Conservation (phyloP, 352 stramenopile species). For the Phytopythium delawarense region DNA sequence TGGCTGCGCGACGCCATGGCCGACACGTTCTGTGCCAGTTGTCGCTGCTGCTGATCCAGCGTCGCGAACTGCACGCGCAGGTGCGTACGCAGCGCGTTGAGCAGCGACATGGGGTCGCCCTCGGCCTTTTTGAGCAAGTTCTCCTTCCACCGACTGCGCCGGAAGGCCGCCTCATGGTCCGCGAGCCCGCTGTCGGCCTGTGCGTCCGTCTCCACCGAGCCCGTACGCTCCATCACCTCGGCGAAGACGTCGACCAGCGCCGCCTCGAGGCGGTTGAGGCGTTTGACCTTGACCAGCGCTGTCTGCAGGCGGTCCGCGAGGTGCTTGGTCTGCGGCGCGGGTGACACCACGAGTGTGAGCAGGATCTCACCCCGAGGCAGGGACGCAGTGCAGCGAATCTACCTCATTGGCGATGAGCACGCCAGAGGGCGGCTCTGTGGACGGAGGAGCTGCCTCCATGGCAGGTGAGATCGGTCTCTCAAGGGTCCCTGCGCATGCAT, state of each 20-base stretch:
- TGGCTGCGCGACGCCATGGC: slow-evolving; percentile 23
- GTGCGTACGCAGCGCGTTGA: slow-evolving; percentile 67
- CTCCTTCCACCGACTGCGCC: slow-evolving; percentile 46
- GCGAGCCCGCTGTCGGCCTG: slow-evolving; percentile 7
- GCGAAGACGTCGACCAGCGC: slow-evolving; percentile 71
- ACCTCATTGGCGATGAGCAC: slow-evolving; percentile 1
- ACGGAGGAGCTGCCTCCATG: neutral
- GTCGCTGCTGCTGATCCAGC: slow-evolving; percentile 32
- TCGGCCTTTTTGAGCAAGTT: slow-evolving; percentile 52
- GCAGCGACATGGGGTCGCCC: slow-evolving; percentile 57
- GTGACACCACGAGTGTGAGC: neutral
- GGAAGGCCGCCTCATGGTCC: slow-evolving; percentile 36
- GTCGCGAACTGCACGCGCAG: slow-evolving; percentile 57
- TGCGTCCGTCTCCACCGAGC: neutral
- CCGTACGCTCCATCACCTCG: slow-evolving; percentile 54
- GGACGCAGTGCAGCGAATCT: neutral
- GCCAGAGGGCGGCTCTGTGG: neutral
- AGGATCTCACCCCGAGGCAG: neutral
- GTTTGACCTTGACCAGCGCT: slow-evolving; percentile 64
- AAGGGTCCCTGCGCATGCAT: neutral
- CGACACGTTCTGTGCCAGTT: slow-evolving; percentile 17
- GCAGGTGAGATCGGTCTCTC: neutral
- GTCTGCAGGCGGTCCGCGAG: slow-evolving; percentile 56
- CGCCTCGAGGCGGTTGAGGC: slow-evolving; percentile 52
- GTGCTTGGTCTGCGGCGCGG: slow-evolving; percentile 35